phyloP scores from a whole-genome alignment of 306 rosid genomes.

The Castanea mollissima region DNA sequence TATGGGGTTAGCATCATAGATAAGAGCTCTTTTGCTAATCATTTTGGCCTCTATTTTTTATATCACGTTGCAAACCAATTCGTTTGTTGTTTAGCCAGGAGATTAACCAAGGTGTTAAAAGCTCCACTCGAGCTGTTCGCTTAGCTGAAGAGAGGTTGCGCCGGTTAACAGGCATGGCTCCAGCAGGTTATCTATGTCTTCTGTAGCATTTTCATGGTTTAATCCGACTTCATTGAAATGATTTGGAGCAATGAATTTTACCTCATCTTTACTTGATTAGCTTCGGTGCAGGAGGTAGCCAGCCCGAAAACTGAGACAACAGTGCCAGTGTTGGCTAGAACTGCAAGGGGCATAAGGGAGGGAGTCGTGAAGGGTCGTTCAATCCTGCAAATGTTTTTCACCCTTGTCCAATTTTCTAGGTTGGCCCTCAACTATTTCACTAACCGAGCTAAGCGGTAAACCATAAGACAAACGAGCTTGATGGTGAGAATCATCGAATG shows the following conservation, averaged over 20 bases:
- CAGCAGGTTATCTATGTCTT: constrained; percentile 58
- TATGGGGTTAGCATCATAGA: constrained; percentile 51
- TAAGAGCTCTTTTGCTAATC: not conserved
- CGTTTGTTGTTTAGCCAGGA: constrained; percentile 59
- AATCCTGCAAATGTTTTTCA: constrained; percentile 57
- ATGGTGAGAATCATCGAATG: constrained; percentile 17
- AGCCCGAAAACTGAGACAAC: constrained; percentile 35
- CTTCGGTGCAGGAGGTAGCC: constrained; percentile 56
- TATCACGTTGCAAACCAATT: not conserved
- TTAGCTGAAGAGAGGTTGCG: constrained; percentile 73
- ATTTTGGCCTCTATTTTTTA: not conserved
- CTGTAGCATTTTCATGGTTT: not conserved
- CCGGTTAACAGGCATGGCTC: constrained; percentile 50
- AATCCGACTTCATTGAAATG: not conserved
- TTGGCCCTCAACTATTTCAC: constrained; percentile 51
- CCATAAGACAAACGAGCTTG: constrained; percentile 13
- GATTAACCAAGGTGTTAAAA: constrained; percentile 80
- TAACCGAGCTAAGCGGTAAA: constrained; percentile 33
- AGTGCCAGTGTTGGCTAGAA: constrained; percentile 58
- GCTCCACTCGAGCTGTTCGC: constrained; percentile 73
- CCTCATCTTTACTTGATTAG: constrained; percentile 63
- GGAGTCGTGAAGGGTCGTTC: constrained; percentile 78
- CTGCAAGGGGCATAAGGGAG: constrained; percentile 58
- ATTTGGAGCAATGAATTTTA: constrained; percentile 34
- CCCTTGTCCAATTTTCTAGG: constrained; percentile 51